Evolutionary conservation across 2,329 filamentous ascomycete species (phyloP), one percentile per base, ranked within the genome.

Genomic region (Fusarium sp.): DNA sequence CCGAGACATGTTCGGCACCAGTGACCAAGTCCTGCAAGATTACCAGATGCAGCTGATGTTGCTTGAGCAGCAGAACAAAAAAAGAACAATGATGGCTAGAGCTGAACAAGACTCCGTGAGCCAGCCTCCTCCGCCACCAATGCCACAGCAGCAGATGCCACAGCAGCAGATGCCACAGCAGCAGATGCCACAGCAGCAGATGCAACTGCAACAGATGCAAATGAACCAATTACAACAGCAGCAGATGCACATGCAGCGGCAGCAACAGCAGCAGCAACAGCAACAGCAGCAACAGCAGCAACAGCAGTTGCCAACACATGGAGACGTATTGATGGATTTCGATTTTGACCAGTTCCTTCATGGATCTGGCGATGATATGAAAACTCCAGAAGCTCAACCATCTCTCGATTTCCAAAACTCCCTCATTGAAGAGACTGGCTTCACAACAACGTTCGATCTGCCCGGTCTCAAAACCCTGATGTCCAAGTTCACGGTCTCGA

Each of bases 41-140:
- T 95, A 95, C 73, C 92, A 95, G 81, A 93, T 93, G 91, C 92
- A 95, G 78, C 81, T 95, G 76, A 94, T 94, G 92, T 80, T 94
- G 38, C 84, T 95, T 9, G 92, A 95, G 78, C 92, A 94, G 79
- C 92, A 95, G 80, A 95, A 95, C 74, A 94, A 94, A 84, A 94
- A 93, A 79, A 85, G 92, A 12, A 82, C 94, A 45, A 89, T 94
- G 83, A 93, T 94, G 91, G 92, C 92, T 28, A 88, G 92, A 18
- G 91, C 90, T 75, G 89, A 94, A 76, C 91, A 95, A 77, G 92
- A 6, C 26, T 28, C 11, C 13, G 26, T 33, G 56, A 8, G 28
- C 9, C 57, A 57, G 15, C 62, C 6, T 6, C 23, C 23, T 23
- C 23, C 23, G 23, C 23, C 51, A 18, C 20, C 46, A 41, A 8